Evolutionary conservation across 352 stramenopile species (phyloP).

Genomic region (Pythium oligandrum): DNA sequence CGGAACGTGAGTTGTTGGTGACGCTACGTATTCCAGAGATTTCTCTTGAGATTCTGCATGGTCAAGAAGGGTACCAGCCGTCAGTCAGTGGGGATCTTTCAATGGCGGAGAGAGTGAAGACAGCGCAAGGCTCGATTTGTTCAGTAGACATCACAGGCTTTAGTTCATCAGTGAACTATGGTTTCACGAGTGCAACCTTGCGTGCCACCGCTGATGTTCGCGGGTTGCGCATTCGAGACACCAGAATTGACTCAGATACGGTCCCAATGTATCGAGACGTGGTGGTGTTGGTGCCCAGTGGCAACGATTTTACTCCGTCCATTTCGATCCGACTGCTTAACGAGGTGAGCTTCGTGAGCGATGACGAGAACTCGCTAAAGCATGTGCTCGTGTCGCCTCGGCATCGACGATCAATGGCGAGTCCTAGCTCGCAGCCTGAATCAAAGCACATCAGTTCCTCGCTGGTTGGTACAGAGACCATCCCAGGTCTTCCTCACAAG

Average conservation of each 20-base stretch:
- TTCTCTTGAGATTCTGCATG: constrained; percentile 75
- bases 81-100: constrained; percentile 69
- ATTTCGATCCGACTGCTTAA: constrained; percentile 61
- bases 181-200: constrained; percentile 37
- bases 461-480: background rate
- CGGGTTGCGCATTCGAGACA: constrained; percentile 65
- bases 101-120: constrained; percentile 62
- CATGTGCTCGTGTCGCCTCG: constrained; percentile 18
- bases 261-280: constrained; percentile 66
- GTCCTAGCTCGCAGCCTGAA: background rate
- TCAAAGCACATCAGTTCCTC: background rate
- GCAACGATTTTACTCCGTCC: constrained; percentile 31
- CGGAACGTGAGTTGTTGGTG: constrained; percentile 53
- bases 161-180: constrained; percentile 45
- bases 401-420: background rate
- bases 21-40: constrained; percentile 63
- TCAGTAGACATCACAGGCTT: constrained; percentile 49
- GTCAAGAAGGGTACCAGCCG: constrained; percentile 72
- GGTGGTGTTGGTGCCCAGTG: constrained; percentile 52
- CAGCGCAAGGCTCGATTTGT: constrained; percentile 71
- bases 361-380: constrained; percentile 19
- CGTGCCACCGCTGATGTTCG: constrained; percentile 47
- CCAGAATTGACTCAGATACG: constrained; percentile 46
- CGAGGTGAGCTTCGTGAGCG: constrained; percentile 34
- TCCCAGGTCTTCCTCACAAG: background rate